Evolutionary conservation across 306 rosid genomes (phyloP), one percentile per base, ranked within the genome.

Genomic region (Prunus fruticosa): DNA sequence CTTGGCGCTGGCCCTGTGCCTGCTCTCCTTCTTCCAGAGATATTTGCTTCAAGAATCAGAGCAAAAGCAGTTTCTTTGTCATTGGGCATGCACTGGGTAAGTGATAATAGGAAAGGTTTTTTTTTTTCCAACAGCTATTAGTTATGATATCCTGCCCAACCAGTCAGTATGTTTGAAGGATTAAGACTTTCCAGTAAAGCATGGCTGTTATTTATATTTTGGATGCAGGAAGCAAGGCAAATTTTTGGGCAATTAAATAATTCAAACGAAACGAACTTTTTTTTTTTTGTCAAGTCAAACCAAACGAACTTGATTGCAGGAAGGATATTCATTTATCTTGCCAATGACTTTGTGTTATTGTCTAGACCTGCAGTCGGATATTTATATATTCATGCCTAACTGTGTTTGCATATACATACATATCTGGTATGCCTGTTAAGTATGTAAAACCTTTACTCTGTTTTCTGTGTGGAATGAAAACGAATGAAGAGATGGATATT

Each of bases 1-100:
- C 97, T 95, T 78, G 98, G 98, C 60, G 98, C 98, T 22, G 98
- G 98, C 74, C 98, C 98, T 23, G 98, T 95, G 68, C 98, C 98
- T 20, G 98, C 94, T 46, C 97, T 95, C 82, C 98, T 95, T 83
- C 88, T 95, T 18, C 98, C 98, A 3, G 98, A 95, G 87, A 92
- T 95, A 74, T 95, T 95, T 84, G 93, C 97, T 74, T 92, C 97
- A 38, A 90, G 98, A 87, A 92, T 95, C 80, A 86, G 98, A 83
- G 98, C 98, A 19, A 95, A 95, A 80, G 98, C 97, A 32, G 97
- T 95, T 83, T 82, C 98, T 81, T 81, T 95, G 80, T 89, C 98
- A 57, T 73, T 95, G 82, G 98, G 97, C 89, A 95, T 83, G 74
- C 98, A 95, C 83, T 95, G 98, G 98, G 98, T 95, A 83, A 86